phyloP scores from a whole-genome alignment of 2,329 filamentous ascomycete species.

The Eutypella sp. region DNA sequence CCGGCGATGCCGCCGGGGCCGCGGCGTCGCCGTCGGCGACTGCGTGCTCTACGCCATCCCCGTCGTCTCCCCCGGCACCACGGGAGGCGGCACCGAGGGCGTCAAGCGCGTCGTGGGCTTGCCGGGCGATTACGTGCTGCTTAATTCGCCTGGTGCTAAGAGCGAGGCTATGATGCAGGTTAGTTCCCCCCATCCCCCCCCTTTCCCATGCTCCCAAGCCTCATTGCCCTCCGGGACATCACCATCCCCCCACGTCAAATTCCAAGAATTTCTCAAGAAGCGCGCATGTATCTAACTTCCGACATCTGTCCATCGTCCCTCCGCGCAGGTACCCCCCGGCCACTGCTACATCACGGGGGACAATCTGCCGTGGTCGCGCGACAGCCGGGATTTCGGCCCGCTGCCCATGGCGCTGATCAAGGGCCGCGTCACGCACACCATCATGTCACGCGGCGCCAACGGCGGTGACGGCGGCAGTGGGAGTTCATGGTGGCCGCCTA shows the following conservation, averaged over 20 bases:
- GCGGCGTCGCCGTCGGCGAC: slow-evolving; percentile 68
- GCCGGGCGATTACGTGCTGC: slow-evolving; percentile 70
- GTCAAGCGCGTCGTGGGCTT: slow-evolving; percentile 77
- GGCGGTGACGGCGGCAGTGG: too few species aligned
- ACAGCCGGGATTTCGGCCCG: slow-evolving; percentile 83
- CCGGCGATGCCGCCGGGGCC: slow-evolving; percentile 63
- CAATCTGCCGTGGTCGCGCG: slow-evolving; percentile 76
- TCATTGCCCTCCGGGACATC: too few species aligned
- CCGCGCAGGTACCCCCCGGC: slow-evolving; percentile 74
- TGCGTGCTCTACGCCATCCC: slow-evolving; percentile 77
- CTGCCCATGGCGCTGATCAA: slow-evolving; percentile 78
- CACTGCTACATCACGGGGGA: slow-evolving; percentile 92
- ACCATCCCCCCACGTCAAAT: too few species aligned
- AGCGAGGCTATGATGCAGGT: slow-evolving; percentile 62
- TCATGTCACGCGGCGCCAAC: slow-evolving; percentile 22
- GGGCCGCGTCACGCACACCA: slow-evolving; percentile 70
- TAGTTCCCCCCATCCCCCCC: slow-evolving; percentile 10
- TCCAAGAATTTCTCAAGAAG: too few species aligned
- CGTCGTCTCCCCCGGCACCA: slow-evolving; percentile 47
- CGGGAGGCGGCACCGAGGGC: slow-evolving; percentile 36
- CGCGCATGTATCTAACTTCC: too few species aligned
- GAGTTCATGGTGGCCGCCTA: slow-evolving; percentile 46
- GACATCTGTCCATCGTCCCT: too few species aligned
- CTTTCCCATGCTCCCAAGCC: too few species aligned
- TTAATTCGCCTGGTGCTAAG: slow-evolving; percentile 53